A percentile compares a stretch with the other conserved stretches of the same genome.
Evolutionary conservation across 805 yeast species (phyloP).

Genomic region (Candida nitratophila): DNA sequence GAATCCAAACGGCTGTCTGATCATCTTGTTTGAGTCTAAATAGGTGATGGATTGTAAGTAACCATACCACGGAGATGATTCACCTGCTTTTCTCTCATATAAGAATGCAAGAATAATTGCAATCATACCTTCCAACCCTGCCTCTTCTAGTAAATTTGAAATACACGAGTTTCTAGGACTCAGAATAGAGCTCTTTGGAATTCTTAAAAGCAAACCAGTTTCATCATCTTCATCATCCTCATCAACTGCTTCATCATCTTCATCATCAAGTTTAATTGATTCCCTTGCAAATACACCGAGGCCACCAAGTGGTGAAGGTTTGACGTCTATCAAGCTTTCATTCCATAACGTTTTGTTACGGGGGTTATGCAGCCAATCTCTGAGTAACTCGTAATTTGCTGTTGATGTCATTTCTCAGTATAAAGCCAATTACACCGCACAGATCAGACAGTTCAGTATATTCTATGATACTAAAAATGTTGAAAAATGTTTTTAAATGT

Average conservation of each 20-base stretch:
- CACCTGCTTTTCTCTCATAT: constrained; percentile 55
- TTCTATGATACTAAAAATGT: no score
- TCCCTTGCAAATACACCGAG: constrained; percentile 61
- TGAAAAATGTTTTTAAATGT: no score
- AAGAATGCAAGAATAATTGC: constrained; percentile 63
- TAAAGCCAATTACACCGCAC: no score
- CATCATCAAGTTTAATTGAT: background rate
- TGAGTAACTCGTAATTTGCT: constrained; percentile 20
- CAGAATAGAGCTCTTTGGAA: constrained; percentile 55
- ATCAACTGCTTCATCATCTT: background rate
- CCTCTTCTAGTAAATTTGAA: constrained; percentile 60
- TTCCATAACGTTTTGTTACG: constrained; percentile 48
- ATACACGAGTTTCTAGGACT: constrained; percentile 54
- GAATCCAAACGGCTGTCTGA: background rate
- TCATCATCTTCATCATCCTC: constrained; percentile 23
- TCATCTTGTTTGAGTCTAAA: constrained; percentile 17
- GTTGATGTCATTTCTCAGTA: constrained; percentile 28
- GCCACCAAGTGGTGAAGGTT: constrained; percentile 51
- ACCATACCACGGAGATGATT: constrained; percentile 73
- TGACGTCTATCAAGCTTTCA: constrained; percentile 35
- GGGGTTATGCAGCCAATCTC: constrained; percentile 45
- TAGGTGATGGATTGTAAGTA: constrained; percentile 52
- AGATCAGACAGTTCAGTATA: no score
- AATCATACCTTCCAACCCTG: constrained; percentile 53
- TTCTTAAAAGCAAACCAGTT: constrained; percentile 36